Evolutionary conservation across 306 rosid genomes (phyloP).

Genomic region (Lotus japonicus): DNA sequence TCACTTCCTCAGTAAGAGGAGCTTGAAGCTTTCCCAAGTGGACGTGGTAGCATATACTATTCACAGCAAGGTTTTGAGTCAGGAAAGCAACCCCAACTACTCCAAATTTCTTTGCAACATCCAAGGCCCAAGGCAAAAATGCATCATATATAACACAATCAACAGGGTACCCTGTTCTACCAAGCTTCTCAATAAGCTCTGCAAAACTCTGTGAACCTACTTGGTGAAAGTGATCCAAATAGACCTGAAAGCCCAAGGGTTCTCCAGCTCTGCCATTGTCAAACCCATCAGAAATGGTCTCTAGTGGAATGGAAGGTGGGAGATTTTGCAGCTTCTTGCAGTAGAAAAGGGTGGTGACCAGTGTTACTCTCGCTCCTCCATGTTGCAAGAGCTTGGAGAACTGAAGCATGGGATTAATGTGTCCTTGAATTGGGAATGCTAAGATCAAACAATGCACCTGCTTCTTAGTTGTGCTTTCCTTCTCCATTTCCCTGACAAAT

Average conservation of each 20-base stretch:
- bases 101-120: constrained; percentile 11
- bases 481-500: not conserved
- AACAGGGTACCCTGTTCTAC: not conserved
- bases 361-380: not conserved
- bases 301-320: constrained; percentile 3
- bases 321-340: not conserved
- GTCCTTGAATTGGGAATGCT: not conserved
- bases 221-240: not conserved
- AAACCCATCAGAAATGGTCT: constrained; percentile 22
- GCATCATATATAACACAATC: constrained; percentile 21
- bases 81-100: constrained; percentile 5
- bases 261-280: not conserved
- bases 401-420: constrained; percentile 7
- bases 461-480: not conserved
- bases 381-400: not conserved
- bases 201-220: constrained; percentile 10
- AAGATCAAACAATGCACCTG: not conserved
- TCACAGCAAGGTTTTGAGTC: constrained; percentile 13
- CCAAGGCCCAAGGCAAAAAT: constrained; percentile 16
- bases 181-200: constrained; percentile 11
- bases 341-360: not conserved
- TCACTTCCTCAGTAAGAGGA: not conserved
- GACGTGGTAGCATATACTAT: constrained; percentile 14
- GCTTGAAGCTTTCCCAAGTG: not conserved
- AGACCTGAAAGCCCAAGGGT: not conserved